Evolutionary conservation across 495 filamentous ascomycete genomes (phyloP).

Genomic region (Geopyxis carbonaria): DNA sequence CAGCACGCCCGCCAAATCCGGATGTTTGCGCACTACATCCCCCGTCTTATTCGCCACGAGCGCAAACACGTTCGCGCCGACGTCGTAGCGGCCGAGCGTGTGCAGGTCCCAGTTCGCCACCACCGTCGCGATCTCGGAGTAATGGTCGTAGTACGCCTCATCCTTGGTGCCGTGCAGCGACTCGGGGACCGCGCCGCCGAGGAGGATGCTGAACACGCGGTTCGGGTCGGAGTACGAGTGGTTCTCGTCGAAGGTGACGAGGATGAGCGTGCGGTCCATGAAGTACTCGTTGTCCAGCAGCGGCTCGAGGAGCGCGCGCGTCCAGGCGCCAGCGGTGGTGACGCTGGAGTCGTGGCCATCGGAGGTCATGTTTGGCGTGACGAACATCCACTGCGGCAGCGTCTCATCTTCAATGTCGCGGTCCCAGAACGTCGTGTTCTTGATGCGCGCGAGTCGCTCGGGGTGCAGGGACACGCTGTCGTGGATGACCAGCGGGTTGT

Average conservation of each 20-base stretch:
- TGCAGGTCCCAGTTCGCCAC: conserved; percentile 45
- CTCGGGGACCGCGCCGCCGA: conserved; percentile 47
- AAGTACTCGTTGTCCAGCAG: conserved; percentile 48
- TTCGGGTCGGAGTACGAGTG: conserved; percentile 39
- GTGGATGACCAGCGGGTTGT: conserved; percentile 48
- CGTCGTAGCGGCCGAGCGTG: conserved; percentile 44
- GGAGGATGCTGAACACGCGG: conserved; percentile 41
- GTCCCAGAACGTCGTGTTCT: conserved; percentile 48
- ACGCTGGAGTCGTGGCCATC: conserved; percentile 53
- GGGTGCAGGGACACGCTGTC: conserved; percentile 39
- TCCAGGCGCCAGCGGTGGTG: conserved; percentile 41
- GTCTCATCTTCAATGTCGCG: conserved; percentile 38
- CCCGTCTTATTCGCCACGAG: conserved; percentile 38
- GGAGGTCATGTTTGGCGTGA: conserved; percentile 59
- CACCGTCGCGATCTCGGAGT: conserved; percentile 47
- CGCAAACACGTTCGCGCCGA: conserved; percentile 40
- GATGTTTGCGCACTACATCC: conserved; percentile 10
- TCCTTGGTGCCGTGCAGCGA: conserved; percentile 44
- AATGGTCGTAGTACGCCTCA: conserved; percentile 53
- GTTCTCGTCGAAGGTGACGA: conserved; percentile 54
- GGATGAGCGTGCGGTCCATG: conserved; percentile 48
- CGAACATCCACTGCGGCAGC: conserved; percentile 57
- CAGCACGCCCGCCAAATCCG: conserved; percentile 25
- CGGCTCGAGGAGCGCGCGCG: conserved; percentile 40
- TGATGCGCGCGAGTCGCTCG: conserved; percentile 42